Evolutionary conservation across 495 filamentous ascomycete species (phyloP).

Genomic region (Penicillium longicatenatum): DNA sequence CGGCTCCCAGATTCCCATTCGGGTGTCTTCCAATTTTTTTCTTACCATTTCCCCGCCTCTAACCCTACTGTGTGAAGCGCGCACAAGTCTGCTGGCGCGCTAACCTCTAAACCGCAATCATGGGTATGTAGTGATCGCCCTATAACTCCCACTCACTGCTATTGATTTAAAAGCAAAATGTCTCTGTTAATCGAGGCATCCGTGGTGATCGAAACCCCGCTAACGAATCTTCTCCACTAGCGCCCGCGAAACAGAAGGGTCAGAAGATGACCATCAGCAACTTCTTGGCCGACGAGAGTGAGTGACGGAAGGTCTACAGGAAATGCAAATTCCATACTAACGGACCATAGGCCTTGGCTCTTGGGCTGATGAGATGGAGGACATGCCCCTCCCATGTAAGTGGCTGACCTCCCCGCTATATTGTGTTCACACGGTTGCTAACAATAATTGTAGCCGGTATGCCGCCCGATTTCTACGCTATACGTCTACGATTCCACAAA

Average conservation of each 20-base stretch:
- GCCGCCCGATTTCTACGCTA: constrained; percentile 13
- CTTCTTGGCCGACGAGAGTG: constrained; percentile 88
- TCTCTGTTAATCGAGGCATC: background rate
- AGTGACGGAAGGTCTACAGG: constrained; percentile 30
- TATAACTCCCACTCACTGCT: background rate
- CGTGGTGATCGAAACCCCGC: constrained; percentile 8
- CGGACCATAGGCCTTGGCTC: constrained; percentile 72
- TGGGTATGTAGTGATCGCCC: constrained; percentile 65
- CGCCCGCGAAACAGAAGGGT: constrained; percentile 81
- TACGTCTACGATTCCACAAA: background rate
- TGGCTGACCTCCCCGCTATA: constrained; percentile 20
- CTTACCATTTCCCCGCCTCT: constrained; percentile 18
- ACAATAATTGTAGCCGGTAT: constrained; percentile 42
- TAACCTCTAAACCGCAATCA: constrained; percentile 67
- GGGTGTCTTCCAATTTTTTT: constrained; percentile 23
- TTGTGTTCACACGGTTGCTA: constrained; percentile 15
- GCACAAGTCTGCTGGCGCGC: constrained; percentile 49
- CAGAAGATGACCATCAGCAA: constrained; percentile 93
- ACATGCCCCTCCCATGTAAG: constrained; percentile 73
- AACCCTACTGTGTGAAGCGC: constrained; percentile 40
- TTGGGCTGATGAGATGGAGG: constrained; percentile 99
- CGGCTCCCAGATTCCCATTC: constrained; percentile 18
- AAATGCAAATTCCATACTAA: constrained; percentile 39
- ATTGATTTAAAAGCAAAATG: background rate
- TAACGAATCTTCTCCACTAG: constrained; percentile 46